phyloP scores from a whole-genome alignment of 305 asterid genomes.

The Galium porrigens region DNA sequence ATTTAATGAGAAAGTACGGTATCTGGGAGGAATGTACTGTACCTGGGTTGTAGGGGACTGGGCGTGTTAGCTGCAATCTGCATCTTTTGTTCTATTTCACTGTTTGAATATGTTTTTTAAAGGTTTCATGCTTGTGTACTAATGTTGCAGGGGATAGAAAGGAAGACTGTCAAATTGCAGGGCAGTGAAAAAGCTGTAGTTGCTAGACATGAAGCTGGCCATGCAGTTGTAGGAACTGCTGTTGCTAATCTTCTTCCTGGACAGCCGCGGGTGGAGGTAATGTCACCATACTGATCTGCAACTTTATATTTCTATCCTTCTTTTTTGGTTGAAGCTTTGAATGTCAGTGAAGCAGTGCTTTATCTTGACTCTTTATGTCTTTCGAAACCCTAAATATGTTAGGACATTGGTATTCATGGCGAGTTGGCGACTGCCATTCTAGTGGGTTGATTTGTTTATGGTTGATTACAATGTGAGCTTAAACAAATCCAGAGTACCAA shows the following conservation, averaged over 20 bases:
- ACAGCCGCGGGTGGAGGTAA: slow-evolving; percentile 96
- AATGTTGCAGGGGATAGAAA: slow-evolving; percentile 74
- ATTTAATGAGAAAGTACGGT: neutral
- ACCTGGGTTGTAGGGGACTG: neutral
- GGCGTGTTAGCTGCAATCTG: neutral
- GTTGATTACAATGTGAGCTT: neutral
- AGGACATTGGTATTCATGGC: neutral
- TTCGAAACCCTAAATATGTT: neutral
- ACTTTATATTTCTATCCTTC: neutral
- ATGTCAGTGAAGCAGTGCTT: slow-evolving; percentile 2
- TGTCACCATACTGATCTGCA: neutral
- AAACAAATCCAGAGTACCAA: neutral
- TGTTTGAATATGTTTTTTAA: neutral
- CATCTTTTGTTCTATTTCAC: neutral
- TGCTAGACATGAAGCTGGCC: slow-evolving; percentile 99
- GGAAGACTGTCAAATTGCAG: slow-evolving; percentile 81
- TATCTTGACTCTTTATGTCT: neutral
- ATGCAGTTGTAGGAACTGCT: slow-evolving; percentile 97
- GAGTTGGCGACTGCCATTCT: neutral
- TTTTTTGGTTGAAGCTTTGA: neutral
- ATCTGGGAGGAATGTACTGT: neutral
- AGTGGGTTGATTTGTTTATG: neutral
- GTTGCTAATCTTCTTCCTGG: slow-evolving; percentile 90
- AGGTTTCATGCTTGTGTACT: slow-evolving; percentile 4
- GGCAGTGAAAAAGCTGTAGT: slow-evolving; percentile 96